Base-by-base conservation (phyloP, 768 basidiomycete species). In the Lactarius sp. region DNA sequence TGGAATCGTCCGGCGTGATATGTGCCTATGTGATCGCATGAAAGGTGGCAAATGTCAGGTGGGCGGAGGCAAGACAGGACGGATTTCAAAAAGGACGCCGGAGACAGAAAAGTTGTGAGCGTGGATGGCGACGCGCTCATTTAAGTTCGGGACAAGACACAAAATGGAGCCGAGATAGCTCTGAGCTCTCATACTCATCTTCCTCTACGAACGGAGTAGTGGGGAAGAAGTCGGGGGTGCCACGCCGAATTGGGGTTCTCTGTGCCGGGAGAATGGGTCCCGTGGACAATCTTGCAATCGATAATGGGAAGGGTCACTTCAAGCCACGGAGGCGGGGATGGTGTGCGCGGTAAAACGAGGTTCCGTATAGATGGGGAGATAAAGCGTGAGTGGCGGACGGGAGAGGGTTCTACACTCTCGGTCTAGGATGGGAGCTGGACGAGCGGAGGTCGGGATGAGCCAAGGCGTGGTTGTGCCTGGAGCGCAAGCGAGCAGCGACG, bases 121-220 rank as follows among this genome's bases (percentile, higher is more conserved):
- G 59, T 64, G 60, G 58, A 52, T 60, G 46, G 53, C 27, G 33
- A 6, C 10, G 47, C 31, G 33, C 58, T 33, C 12, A 18, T 64
- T 60, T 56, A 18, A 41, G 63, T 27, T 56, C 37, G 39, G 58
- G n/a, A 50, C 39, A 54, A 44, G 62, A 31, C 14, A 64, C 44
- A 13, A 22, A 36, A 47, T 59, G 47, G 37, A 54, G 49, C 31
- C 46, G 31, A 9, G 52, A 41, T 42, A 33, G 37, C 20, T 54
- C 59, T 4, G 39, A 37, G 20, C 16, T 12, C 18, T 66, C 65
- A 39, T 20, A 44, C 8, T 60, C 62, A 14, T 59, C 59, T 18
- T 59, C 61, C 22, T 63, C 59, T 37, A 62, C 56, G 12, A 68
- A 61, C 7, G 68, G 68, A 6, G 68, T 3, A 68, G 62, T 4